Percentiles rank a stretch among this genome's conserved stretches.
Evolutionary conservation across 495 filamentous ascomycete genomes (phyloP).

Genomic region (Venustampulla echinocandica): DNA sequence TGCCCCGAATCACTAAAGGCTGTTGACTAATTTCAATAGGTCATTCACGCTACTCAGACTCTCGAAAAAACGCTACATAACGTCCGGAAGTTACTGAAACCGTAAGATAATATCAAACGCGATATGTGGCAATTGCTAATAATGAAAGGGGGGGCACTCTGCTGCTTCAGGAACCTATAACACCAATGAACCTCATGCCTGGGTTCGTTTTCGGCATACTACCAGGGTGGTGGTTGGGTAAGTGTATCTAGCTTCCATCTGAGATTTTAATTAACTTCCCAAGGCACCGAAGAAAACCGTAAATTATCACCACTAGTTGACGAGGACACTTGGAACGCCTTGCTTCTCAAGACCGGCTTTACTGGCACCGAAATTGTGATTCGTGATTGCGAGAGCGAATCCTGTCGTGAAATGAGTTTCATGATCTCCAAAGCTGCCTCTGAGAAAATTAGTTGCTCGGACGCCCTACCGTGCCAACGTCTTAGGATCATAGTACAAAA

Average conservation of each 20-base stretch:
- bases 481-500: too few relatives aligned
- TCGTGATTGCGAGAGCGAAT: too few relatives aligned
- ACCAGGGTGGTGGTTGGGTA: constrained; percentile 41
- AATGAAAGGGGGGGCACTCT: background rate
- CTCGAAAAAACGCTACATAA: background rate
- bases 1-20: background rate
- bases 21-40: background rate
- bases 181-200: constrained; percentile 1
- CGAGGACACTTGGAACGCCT: background rate
- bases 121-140: background rate
- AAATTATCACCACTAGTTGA: background rate
- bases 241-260: background rate
- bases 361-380: background rate
- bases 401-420: too few relatives aligned
- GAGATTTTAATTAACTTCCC: background rate
- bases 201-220: constrained; percentile 33
- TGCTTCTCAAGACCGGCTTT: background rate
- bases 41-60: background rate
- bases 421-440: too few relatives aligned
- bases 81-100: background rate
- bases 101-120: background rate
- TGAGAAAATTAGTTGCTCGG: too few relatives aligned
- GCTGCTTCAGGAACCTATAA: background rate
- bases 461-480: too few relatives aligned
- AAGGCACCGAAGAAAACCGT: background rate